Percentiles rank a stretch among this genome's conserved stretches.
These are phyloP conservation scores for Ceratobasidium papillatum DNA, from an alignment of 1,284 basidiomycete species.

Conservation along the genomic window DNA sequence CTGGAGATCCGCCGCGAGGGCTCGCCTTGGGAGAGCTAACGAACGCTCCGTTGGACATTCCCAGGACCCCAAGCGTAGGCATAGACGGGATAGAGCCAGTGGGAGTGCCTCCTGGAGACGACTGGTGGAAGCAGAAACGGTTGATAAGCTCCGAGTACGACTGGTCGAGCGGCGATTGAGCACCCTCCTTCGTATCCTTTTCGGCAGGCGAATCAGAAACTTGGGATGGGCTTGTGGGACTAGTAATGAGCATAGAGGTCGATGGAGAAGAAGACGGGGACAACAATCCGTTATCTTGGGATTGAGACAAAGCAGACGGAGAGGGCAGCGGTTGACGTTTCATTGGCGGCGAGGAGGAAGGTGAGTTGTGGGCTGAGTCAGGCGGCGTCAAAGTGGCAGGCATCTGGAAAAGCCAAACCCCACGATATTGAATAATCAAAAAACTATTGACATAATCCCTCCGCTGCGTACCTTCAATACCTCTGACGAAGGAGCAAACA, in stretches of 20 bases:
- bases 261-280: constrained; percentile 36
- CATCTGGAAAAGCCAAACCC: constrained; percentile 14
- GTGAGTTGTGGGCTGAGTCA: constrained; percentile 32
- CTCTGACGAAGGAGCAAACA: constrained; percentile 3
- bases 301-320: constrained; percentile 6
- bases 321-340: constrained; percentile 27
- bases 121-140: constrained; percentile 34
- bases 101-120: constrained; percentile 13
- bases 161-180: background rate
- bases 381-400: constrained; percentile 35
- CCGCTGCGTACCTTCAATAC: constrained; percentile 22
- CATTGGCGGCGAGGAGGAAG: constrained; percentile 25
- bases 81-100: background rate
- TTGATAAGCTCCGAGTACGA: constrained; percentile 17
- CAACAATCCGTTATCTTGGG: constrained; percentile 13
- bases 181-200: background rate
- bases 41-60: constrained; percentile 22
- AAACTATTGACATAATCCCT: constrained; percentile 5
- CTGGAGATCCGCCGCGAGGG: constrained; percentile 29
- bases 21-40: constrained; percentile 8
- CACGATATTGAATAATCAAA: constrained; percentile 8
- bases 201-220: background rate
- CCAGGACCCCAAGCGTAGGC: constrained; percentile 9
- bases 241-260: constrained; percentile 25
- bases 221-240: constrained; percentile 16